phyloP scores from a whole-genome alignment of 108 stramenopile species.

The Discostella pseudostelligera region DNA sequence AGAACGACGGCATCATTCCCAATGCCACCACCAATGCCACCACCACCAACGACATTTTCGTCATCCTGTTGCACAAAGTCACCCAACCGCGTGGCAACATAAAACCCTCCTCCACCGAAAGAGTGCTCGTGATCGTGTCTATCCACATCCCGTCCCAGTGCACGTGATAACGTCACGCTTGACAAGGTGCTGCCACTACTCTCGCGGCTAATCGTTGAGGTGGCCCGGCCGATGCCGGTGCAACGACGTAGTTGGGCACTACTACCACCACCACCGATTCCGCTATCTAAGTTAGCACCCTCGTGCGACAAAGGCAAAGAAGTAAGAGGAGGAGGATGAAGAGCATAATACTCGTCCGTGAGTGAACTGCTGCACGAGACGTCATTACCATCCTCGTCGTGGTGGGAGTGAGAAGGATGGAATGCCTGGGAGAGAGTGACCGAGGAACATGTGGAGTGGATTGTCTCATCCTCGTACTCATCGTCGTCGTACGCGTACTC shows the following conservation, averaged over 20 bases:
- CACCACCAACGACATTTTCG: too few species aligned
- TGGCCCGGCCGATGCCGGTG: not conserved
- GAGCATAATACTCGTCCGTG: conserved; percentile 11
- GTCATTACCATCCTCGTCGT: conserved; percentile 2
- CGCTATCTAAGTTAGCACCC: too few species aligned
- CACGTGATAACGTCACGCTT: conserved; percentile 38
- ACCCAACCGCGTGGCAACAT: conserved; percentile 35
- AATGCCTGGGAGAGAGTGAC: conserved; percentile 46
- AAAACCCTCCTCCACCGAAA: conserved; percentile 20
- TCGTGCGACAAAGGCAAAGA: not conserved
- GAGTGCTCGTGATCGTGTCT: conserved; percentile 28
- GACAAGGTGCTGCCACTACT: conserved; percentile 12
- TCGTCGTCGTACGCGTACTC: not conserved
- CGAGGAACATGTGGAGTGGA: conserved; percentile 42
- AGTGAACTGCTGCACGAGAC: conserved; percentile 24
- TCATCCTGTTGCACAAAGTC: conserved; percentile 28
- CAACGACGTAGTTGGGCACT: not conserved
- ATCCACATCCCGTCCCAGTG: conserved; percentile 17
- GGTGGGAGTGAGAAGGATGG: too few species aligned
- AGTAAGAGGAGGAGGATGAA: not conserved
- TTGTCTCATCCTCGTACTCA: not conserved
- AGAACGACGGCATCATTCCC: conserved; percentile 3
- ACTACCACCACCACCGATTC: too few species aligned
- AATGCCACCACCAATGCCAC: too few species aligned
- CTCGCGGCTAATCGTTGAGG: conserved; percentile 13